Evolutionary conservation across 805 yeast genomes (phyloP).

Genomic region (Ogataea methylovora): DNA sequence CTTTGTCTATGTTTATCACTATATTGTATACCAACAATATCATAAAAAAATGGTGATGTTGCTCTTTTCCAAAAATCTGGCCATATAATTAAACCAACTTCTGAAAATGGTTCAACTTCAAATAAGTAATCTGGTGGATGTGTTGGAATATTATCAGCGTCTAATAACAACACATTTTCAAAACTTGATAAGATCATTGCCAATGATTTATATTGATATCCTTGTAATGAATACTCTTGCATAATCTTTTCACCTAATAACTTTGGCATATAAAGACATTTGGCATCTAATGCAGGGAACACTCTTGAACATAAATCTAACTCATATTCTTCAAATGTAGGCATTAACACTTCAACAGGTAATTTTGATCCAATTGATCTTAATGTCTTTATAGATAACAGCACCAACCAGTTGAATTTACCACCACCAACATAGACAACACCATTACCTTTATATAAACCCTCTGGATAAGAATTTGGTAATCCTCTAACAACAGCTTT

Average conservation of each 20-base stretch:
- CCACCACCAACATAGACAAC: constrained; percentile 77
- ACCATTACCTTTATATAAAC: constrained; percentile 45
- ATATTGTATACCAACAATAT: constrained; percentile 36
- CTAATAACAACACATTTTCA: constrained; percentile 58
- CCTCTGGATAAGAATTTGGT: constrained; percentile 39
- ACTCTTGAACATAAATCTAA: constrained; percentile 54
- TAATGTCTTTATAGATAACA: constrained; percentile 53
- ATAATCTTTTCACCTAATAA: constrained; percentile 47
- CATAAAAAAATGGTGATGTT: constrained; percentile 42
- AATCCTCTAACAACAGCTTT: constrained; percentile 32
- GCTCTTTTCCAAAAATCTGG: constrained; percentile 45
- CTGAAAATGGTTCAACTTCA: constrained; percentile 44
- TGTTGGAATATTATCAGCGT: constrained; percentile 68
- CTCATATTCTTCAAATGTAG: constrained; percentile 62
- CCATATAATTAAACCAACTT: constrained; percentile 44
- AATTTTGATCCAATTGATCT: constrained; percentile 55
- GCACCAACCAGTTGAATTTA: constrained; percentile 59
- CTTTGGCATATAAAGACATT: constrained; percentile 55
- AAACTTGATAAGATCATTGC: constrained; percentile 64
- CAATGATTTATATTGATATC: constrained; percentile 60
- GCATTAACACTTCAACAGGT: constrained; percentile 80
- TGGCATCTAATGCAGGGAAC: constrained; percentile 53
- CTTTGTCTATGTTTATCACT: constrained; percentile 31
- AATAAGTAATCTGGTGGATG: constrained; percentile 53
- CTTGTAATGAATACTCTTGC: constrained; percentile 36